These are phyloP conservation scores for Ogataea salicorniae DNA, from an alignment of 805 yeast genomes.

Conservation along the genomic window DNA sequence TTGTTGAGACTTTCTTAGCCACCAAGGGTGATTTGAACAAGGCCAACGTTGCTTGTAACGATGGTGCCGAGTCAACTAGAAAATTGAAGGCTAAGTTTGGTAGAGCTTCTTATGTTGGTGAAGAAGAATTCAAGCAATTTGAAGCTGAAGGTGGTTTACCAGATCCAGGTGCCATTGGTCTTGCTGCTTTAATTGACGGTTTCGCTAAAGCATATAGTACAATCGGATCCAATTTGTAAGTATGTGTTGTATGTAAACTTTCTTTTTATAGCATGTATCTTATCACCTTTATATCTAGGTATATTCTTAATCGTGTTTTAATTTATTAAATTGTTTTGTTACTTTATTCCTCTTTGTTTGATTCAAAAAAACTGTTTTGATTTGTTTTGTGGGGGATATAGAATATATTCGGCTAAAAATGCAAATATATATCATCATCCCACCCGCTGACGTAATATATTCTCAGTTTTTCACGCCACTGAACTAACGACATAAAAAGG, in stretches of 20 bases:
- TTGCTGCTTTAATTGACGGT: conserved; percentile 38
- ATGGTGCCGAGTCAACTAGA: conserved; percentile 75
- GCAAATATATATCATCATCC: no score
- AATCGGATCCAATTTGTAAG: conserved; percentile 14
- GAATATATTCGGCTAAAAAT: no score
- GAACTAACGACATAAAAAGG: no score
- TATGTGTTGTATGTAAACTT: no score
- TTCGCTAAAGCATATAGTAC: conserved; percentile 24
- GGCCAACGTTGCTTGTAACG: conserved; percentile 65
- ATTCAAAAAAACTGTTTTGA: no score
- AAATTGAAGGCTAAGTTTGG: conserved; percentile 82
- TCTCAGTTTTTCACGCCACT: no score
- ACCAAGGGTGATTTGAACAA: conserved; percentile 44
- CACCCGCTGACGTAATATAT: no score
- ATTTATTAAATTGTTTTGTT: not conserved
- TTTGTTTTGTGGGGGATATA: no score
- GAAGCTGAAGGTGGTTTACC: conserved; percentile 69
- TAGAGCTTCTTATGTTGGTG: conserved; percentile 83
- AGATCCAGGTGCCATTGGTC: conserved; percentile 93
- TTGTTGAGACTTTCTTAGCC: conserved; percentile 54
- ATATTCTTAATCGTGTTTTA: not conserved
- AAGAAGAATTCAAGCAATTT: conserved; percentile 47
- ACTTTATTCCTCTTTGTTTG: no score
- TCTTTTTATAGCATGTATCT: not conserved
- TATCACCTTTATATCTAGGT: not conserved